A percentile compares a stretch with the other conserved stretches of the same genome.
Evolutionary conservation across 1,284 basidiomycete genomes (phyloP).

Genomic region (Sanghuangporus baumii): DNA sequence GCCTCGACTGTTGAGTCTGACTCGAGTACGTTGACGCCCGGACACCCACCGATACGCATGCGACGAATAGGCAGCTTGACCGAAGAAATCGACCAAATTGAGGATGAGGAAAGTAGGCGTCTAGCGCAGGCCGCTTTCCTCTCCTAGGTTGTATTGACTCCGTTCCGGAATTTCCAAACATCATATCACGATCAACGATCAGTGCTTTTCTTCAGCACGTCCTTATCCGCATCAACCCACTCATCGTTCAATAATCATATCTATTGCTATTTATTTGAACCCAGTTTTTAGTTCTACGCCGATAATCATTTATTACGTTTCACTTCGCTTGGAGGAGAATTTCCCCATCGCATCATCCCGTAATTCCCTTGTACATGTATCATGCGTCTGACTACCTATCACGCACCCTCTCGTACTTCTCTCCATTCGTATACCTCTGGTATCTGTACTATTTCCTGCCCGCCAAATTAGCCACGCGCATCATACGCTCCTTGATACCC

Average conservation of each 20-base stretch:
- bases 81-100: conserved; percentile 9
- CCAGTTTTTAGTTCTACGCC: background rate
- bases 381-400: too few species aligned
- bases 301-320: background rate
- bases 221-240: background rate
- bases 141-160: background rate
- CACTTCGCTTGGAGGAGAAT: background rate
- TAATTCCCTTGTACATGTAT: background rate
- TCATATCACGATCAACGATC: background rate
- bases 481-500: background rate
- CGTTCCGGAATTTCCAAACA: background rate
- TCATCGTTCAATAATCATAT: background rate
- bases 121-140: conserved; percentile 11
- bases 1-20: background rate
- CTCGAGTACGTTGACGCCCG: background rate
- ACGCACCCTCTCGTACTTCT: background rate
- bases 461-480: background rate
- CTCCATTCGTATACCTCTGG: background rate
- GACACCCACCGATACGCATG: background rate
- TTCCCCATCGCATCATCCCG: background rate
- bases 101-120: conserved; percentile 9
- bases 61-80: conserved; percentile 6
- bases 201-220: background rate
- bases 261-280: background rate
- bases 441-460: background rate